Base-by-base conservation (phyloP, 2,329 filamentous ascomycete genomes). In the Alternaria arborescens region DNA sequence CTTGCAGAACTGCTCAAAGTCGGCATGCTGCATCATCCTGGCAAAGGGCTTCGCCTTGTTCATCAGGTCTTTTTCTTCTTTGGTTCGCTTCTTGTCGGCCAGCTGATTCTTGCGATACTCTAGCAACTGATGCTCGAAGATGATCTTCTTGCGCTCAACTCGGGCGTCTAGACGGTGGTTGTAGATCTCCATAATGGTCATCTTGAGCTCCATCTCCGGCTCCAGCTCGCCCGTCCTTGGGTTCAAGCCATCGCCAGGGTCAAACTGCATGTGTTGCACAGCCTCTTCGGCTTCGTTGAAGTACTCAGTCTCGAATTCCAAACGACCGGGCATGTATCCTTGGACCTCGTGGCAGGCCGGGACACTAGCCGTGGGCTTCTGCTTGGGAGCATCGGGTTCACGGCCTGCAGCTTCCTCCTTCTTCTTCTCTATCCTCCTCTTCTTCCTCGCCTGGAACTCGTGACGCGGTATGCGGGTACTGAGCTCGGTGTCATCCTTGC, bases 151-250 rank as follows among this genome's bases (percentile, higher is more conserved):
- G 46, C 95, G 87, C 72, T 98, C 94, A 7, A 94, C 94, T 68
- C 95, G 89, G 58, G 94, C 91, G 3, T 94, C 97, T 18, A 99
- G 82, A 5, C 94, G 89, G 59, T 91, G 90, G 75, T 99, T 99
- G 83, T 99, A 99, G 52, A 99, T 97, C 67, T 97, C 93, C 89
- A 99, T 97, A 20, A 99, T 93, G 0, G 93, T 97, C 81, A 98
- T 88, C 84, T 99, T 99, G 46, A 99, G 86, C 66, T 97, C 94
- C 86, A 97, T 97, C 78, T 99, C 95, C 0, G 95, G 93, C 71
- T 99, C 95, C 59, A 96, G 84, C 74, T 96, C 90, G 62, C 92
- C 91, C 0, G 93, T 97, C 3, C 85, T 82, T 1, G 91, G 89
- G 73, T 97, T 97, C 68, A 97, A 85, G 58, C 95, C 95, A 79